These are phyloP conservation scores for Solanum ossicruentum DNA, from an alignment of 257 asterid species.

Conservation along the genomic window DNA sequence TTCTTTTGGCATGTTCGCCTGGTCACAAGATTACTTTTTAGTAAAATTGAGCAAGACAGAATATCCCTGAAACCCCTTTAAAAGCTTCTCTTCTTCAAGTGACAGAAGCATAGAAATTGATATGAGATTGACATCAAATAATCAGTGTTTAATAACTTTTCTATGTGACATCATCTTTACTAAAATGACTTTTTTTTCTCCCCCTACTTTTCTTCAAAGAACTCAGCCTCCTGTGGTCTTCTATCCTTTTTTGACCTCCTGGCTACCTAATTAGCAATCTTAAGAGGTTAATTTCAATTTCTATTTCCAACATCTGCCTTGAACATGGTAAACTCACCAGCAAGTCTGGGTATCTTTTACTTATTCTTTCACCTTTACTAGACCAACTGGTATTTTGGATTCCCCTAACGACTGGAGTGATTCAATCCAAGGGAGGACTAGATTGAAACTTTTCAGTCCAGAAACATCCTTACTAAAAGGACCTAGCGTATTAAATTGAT, in stretches of 20 bases:
- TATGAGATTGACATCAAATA: neutral
- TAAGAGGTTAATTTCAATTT: neutral
- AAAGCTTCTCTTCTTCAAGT: neutral
- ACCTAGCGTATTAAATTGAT: neutral
- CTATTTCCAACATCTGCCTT: neutral
- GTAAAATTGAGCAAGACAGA: neutral
- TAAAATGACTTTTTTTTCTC: neutral
- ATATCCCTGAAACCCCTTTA: neutral
- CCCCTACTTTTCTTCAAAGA: neutral
- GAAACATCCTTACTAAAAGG: neutral
- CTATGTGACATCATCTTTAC: neutral
- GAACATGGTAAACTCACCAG: neutral
- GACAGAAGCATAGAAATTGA: neutral
- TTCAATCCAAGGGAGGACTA: neutral
- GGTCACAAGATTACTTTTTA: neutral
- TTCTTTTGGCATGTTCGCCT: slow-evolving; percentile 99
- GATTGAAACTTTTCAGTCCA: neutral
- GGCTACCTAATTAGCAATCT: neutral
- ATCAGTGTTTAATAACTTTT: neutral
- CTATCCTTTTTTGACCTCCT: neutral
- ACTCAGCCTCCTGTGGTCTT: neutral
- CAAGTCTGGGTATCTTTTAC: neutral
- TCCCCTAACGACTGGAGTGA: neutral
- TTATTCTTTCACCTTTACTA: neutral
- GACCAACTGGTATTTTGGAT: neutral